Percentiles rank a stretch among this genome's conserved stretches.
Evolutionary conservation across 148 eudicot genomes (phyloP).

Genomic region (Rhododendron vialii): DNA sequence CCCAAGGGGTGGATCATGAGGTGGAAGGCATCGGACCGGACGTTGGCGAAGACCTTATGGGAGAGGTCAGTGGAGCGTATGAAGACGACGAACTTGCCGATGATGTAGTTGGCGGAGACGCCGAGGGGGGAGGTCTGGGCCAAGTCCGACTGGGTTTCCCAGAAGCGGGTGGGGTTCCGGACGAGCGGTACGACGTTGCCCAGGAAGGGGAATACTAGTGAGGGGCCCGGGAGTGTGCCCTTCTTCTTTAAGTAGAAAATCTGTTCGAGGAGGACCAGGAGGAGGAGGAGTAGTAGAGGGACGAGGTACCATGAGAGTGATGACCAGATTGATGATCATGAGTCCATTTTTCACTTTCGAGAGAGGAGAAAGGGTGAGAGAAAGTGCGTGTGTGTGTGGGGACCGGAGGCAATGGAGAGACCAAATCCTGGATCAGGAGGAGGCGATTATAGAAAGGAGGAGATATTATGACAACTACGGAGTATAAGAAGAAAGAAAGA

Average conservation of each 20-base stretch:
- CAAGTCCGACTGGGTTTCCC: constrained; percentile 55
- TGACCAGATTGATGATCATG: background rate
- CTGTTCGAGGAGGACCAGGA: constrained; percentile 26
- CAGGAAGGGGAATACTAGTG: constrained; percentile 53
- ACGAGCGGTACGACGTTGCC: constrained; percentile 55
- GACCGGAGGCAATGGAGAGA: too few species aligned
- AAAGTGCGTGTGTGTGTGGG: too few species aligned
- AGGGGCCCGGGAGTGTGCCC: constrained; percentile 53
- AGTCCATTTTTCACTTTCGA: background rate
- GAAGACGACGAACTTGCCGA: constrained; percentile 57
- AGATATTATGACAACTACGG: too few species aligned
- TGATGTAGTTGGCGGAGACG: constrained; percentile 61
- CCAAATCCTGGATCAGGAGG: too few species aligned
- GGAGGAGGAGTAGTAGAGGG: background rate
- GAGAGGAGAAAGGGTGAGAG: too few species aligned
- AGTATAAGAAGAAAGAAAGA: too few species aligned
- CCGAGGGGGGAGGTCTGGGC: constrained; percentile 54
- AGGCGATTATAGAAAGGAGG: too few species aligned
- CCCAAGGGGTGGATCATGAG: constrained; percentile 72
- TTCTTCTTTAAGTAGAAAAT: constrained; percentile 53
- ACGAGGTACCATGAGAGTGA: background rate
- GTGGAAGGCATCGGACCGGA: constrained; percentile 74
- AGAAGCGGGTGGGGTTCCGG: constrained; percentile 52
- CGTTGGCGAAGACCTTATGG: constrained; percentile 61
- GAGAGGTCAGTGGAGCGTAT: constrained; percentile 55